Base-by-base conservation (phyloP, 2,329 filamentous ascomycete genomes). In the Colletotrichum sp. region DNA sequence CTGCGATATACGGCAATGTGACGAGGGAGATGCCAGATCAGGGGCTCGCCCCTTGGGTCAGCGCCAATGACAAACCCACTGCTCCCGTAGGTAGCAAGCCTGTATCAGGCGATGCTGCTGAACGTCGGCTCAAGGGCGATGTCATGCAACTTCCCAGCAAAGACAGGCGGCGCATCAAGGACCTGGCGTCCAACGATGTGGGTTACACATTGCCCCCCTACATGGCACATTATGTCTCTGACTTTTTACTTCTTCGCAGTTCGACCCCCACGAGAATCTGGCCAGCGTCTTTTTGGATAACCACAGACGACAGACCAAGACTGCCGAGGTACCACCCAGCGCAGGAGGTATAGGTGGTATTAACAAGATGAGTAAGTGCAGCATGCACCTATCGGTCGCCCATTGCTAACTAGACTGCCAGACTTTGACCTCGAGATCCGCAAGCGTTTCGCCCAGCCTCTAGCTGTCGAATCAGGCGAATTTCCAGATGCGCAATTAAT, bases 341-440 rank as follows among this genome's bases (percentile, higher is more conserved):
- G 93, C 93, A 29, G 93, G 92, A 32, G 94, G 94, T 25, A 69
- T 78, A 30, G 72, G 72, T 19, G 72, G 69, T 27, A 89, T 96
- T 62, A 96, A 95, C 79, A 95, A 92, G 79, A 93, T 96, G 88
- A 98, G 94, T 95, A 88, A 82, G 93, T 86, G 22, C 52, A 27
- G 39, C 59, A 22, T 6, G 8, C 9, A 36, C 32, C 36, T 55
- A 8, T 27, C 52, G 19, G 22, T 32, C 8, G 22, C 16, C n/a
- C 25, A 55, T 12, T 8, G 32, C 57, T 34, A 15, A 73, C 30
- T 69, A 39, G 22, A 8, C 19, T 27, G 32, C 36, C 77, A 93
- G 92, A 93, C 79, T 90, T 92, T 84, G 92, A 94, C 77, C 83
- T 93, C 22, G 93, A 94, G 78, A 93, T 94, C 76, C 88, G 91